Base-by-base conservation (phyloP, 768 basidiomycete genomes). In the Suillus luteus region DNA sequence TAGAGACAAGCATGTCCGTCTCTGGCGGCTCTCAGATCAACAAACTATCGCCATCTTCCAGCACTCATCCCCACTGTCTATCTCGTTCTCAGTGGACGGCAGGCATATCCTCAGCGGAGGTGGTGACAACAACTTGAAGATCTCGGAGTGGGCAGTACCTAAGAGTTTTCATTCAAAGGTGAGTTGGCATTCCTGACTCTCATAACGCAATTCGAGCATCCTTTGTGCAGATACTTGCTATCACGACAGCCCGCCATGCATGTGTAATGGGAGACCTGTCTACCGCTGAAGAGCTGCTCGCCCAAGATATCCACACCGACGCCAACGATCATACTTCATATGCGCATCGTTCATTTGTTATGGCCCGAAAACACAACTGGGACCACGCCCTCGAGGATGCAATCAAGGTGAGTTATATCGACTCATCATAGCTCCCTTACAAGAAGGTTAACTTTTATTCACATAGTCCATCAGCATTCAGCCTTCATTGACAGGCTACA, bases 21-120 rank as follows among this genome's bases (percentile, higher is more conserved):
- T 31, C 31, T 31, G 31, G 31, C 31, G 31, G 31, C 31, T 31
- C 31, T 31, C 31, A 31, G 31, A 31, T 31, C 31, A 4, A 4
- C 2, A 31, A 31, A 31, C 2, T 31, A 31, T 31, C 31, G 31
- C 3, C 31, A 24, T 22, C n/a, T 48, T 48, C 46, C n/a, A 22
- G 46, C 46, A 22, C 11, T 22, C 46, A 22, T 11, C 4, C n/a
- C 1, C 0, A 0, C 0, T 0, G 0, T 48, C n/a, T 48, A 10
- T 48, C 46, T 12, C n/a, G 4, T 48, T 48, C 46, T 48, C 46
- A 11, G 11, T 22, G 46, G 46, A 48, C 2, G 46, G 46, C 22
- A 22, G 22, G 46, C 46, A 48, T 11, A 22, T 48, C 46, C 22
- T 48, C 11, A 22, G 46, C 5, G n/a, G 46, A 5, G 46, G 46